These are phyloP conservation scores for Elaeis oleifera DNA, from an alignment of 202 grass and related monocot species.

Conservation along the genomic window DNA sequence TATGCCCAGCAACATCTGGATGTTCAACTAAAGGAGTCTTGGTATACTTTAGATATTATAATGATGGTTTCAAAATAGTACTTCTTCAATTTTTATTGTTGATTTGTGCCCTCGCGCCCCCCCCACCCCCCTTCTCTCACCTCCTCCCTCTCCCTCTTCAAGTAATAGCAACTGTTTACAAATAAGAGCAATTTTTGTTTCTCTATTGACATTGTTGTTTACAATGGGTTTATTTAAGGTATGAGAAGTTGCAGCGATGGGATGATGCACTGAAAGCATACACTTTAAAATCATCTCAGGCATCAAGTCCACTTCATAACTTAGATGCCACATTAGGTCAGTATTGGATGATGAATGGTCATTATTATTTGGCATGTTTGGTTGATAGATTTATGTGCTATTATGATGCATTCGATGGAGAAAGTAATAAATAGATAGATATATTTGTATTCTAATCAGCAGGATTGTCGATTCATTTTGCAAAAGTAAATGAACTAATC, in stretches of 20 bases:
- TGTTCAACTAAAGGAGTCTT: constrained; percentile 98
- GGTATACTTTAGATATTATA: constrained; percentile 38
- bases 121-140: neutral
- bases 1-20: constrained; percentile 85
- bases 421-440: too few relatives aligned
- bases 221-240: constrained; percentile 42
- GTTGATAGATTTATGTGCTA: neutral
- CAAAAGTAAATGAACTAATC: too few relatives aligned
- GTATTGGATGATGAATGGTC: constrained; percentile 12
- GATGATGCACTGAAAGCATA: constrained; percentile 92
- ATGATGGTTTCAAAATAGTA: too few relatives aligned
- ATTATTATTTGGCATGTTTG: constrained; percentile 8
- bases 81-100: too few relatives aligned
- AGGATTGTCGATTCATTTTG: too few relatives aligned
- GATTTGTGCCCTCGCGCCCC: too few relatives aligned
- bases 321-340: constrained; percentile 86
- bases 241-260: constrained; percentile 96
- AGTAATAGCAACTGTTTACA: constrained; percentile 3
- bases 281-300: constrained; percentile 76
- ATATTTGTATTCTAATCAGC: too few relatives aligned
- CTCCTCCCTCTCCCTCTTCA: neutral
- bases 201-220: constrained; percentile 4
- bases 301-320: constrained; percentile 66
- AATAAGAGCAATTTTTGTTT: constrained; percentile 1
- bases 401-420: too few relatives aligned